These are phyloP conservation scores for Diplodia corticola DNA, from an alignment of 2,329 filamentous ascomycete genomes.

Conservation along the genomic window DNA sequence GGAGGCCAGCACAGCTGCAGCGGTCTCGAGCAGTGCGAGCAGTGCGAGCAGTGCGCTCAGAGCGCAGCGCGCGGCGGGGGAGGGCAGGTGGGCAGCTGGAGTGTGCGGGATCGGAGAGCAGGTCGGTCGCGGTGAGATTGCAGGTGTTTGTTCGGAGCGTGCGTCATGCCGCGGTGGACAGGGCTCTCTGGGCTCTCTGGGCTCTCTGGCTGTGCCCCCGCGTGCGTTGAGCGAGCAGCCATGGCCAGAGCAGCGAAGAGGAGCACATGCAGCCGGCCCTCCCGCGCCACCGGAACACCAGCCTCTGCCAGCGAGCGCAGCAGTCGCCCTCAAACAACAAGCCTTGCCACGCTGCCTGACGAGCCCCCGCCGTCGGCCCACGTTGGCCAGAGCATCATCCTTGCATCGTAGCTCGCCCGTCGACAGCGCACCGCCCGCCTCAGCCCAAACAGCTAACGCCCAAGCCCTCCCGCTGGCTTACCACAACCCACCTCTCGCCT, in stretches of 20 bases:
- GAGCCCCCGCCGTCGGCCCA: neutral
- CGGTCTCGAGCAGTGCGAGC: neutral
- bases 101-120: neutral
- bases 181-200: neutral
- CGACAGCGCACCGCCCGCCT: slow-evolving; percentile 13
- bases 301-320: neutral
- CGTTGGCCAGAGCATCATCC: slow-evolving; percentile 10
- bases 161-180: slow-evolving; percentile 1
- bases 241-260: neutral
- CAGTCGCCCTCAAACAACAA: neutral
- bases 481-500: neutral
- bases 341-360: neutral
- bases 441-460: neutral
- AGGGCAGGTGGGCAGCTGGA: neutral
- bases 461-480: neutral
- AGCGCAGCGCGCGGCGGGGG: neutral
- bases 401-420: slow-evolving; percentile 6
- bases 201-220: neutral
- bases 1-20: neutral
- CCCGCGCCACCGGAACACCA: slow-evolving; percentile 11
- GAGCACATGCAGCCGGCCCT: slow-evolving; percentile 13
- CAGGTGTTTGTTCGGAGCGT: neutral
- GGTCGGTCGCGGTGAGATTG: neutral
- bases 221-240: neutral
- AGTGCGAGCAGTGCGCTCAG: neutral